Evolutionary conservation across 2,329 filamentous ascomycete species (phyloP), one percentile per base, ranked within the genome.

Genomic region (Zasmidium angulare): DNA sequence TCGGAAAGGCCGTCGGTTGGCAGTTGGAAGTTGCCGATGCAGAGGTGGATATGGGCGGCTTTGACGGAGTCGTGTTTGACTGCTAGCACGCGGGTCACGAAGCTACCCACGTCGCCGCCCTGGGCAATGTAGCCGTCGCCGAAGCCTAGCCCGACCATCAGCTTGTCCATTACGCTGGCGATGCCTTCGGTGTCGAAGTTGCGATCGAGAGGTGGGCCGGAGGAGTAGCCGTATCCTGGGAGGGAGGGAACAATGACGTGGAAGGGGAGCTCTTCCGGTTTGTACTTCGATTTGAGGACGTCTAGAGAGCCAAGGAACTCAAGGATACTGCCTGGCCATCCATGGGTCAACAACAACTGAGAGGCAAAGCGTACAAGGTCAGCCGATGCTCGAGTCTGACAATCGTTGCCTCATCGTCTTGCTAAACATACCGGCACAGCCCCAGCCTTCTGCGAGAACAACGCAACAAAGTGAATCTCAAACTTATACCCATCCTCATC

Each of bases 161-260:
- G 64, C 21, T 78, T 74, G 69, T 86, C 76, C 55, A 85, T 73
- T 9, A 82, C 68, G 1, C 74, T 70, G 0, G 81, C 76, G 24
- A 73, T 76, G 50, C 79, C 76, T 0, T 70, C 64, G 0, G 74
- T 61, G 0, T 63, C 69, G 63, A 78, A 83, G 62, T 84, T 71
- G 17, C 71, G 73, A 54, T 80, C 74, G 3, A 77, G 47, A 0
- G 83, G 79, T 1, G 82, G 80, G 0, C 75, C 70, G 1, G 76
- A 77, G 0, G 81, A 84, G 60, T 83, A 79, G 0, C 76, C 75
- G 64, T 82, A 86, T 11, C 83, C 84, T 0, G 82, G 81, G 1
- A 86, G 71, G 0, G 80, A 83, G 0, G 84, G 84, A 0, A 82
- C 79, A 36, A 86, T 77, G 47, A 86, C 69, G 63, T 86, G 83